Evolutionary conservation across 352 stramenopile species (phyloP), one percentile per base, ranked within the genome.

Genomic region (Phytophthora citricola): DNA sequence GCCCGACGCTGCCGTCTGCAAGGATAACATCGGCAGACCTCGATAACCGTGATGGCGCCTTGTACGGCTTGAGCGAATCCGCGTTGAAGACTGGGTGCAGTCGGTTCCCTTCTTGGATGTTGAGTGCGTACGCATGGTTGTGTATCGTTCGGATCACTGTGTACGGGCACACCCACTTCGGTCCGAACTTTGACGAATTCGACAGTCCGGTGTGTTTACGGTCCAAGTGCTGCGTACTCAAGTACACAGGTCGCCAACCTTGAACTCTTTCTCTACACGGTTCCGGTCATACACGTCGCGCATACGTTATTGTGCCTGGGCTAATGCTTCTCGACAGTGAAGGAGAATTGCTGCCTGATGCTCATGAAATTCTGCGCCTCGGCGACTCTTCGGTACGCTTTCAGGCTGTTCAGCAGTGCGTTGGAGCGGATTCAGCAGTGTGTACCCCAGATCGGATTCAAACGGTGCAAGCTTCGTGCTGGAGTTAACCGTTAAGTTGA

Each of bases 391-490:
- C 5, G 55, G 58, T 14, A 54, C 53, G 17, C 3, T 51, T 3
- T 9, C 27, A 8, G 41, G 27, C 22, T 58, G 17, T 14, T 57
- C 46, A 10, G 45, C 36, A 7, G 49, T 26, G 9, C 31, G 4
- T 4, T 40, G 10, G 3, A 40, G 14, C 10, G 34, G 34, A 24
- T 24, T 57, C n/a, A 24, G 22, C 17, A 20, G 17, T 20, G 17
- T 20, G 17, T 20, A 20, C 17, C 17, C 17, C 17, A 20, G 17
- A 20, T 71, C 48, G 14, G 63, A 48, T 45, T 61, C 63, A 22
- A 71, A 66, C 10, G 54, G 63, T 2, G 54, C 32, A 31, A 71
- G 57, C 38, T 66, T 60, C 4, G 17, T 53, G 49, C 63, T 71
- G 27, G 26, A 49, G 24, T 70, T 63, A 20, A 20, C 17, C 17